Percentiles rank a stretch among this genome's conserved stretches.
Conservation (phyloP, 1,139 yeast species). For the Ogataea hybrid region DNA sequence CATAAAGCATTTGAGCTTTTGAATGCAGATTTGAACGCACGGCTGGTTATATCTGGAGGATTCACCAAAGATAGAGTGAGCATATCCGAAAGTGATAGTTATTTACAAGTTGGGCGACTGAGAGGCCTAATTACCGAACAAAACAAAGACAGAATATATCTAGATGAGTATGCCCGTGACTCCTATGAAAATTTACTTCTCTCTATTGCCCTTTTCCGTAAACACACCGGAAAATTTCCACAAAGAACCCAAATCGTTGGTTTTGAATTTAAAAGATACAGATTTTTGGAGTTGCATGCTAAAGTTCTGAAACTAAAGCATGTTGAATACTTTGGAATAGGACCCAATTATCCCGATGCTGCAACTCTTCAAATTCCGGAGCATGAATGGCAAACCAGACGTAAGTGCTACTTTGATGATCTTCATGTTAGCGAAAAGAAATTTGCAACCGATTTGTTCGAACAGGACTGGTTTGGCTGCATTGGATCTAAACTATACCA, state of each 20-base stretch:
- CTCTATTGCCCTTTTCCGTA: constrained; percentile 56
- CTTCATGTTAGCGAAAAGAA: constrained; percentile 46
- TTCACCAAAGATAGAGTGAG: constrained; percentile 52
- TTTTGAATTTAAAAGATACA: constrained; percentile 63
- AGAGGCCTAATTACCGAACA: constrained; percentile 21
- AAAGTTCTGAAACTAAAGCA: constrained; percentile 44
- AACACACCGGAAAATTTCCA: constrained; percentile 50
- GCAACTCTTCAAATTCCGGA: constrained; percentile 17
- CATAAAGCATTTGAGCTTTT: constrained; percentile 37
- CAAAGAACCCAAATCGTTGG: constrained; percentile 57
- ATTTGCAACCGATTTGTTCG: constrained; percentile 57
- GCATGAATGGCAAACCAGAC: constrained; percentile 20
- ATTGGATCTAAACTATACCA: constrained; percentile 39
- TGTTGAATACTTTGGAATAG: constrained; percentile 56
- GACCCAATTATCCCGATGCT: constrained; percentile 49
- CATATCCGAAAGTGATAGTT: constrained; percentile 56
- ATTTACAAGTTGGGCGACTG: constrained; percentile 40
- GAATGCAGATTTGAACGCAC: constrained; percentile 30
- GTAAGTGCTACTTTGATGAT: constrained; percentile 40
- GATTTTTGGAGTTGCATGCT: constrained; percentile 61
- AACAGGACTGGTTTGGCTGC: constrained; percentile 61
- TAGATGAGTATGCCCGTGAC: constrained; percentile 77
- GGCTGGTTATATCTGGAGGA: constrained; percentile 68
- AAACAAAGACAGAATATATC: constrained; percentile 32
- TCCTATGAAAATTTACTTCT: constrained; percentile 77